Evolutionary conservation across 352 stramenopile species (phyloP), one percentile per base, ranked within the genome.

Genomic region (Phytophthora sp.): DNA sequence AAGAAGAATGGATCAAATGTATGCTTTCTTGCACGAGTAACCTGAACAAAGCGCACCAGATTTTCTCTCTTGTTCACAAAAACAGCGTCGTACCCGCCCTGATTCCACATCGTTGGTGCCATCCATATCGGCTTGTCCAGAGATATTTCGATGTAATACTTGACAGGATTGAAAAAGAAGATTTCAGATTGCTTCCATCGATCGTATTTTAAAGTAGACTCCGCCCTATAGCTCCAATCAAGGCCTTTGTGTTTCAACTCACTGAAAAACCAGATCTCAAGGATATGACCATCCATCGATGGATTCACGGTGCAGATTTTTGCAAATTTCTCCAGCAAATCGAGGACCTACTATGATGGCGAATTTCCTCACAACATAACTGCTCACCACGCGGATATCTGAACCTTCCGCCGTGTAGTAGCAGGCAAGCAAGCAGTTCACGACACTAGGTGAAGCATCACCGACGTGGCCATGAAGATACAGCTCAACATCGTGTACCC

Each of bases 61-160:
- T 59, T 50, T 20, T 27, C 23, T 41, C 3, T 20, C 41, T 58
- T 58, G 37, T 58, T 6, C n/a, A 58, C 12, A 7, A 58, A 41
- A 46, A 58, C 50, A 41, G 50, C 37, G 17, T 58, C 35, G 27
- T 44, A 54, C 5, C 30, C 31, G 5, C 15, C 46, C 10, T 34
- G 46, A 17, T 43, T 44, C 46, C 43, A 54, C n/a, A n/a, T n/a
- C n/a, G n/a, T n/a, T 54, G 46, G 46, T 3, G 31, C 46, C 46
- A 54, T 44, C 46, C 46, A 54, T 8, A 12, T 54, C n/a, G 31
- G 46, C 21, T 17, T 13, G n/a, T 37, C 31, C 17, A 54, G 15
- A 5, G 20, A 44, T 24, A 43, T 28, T 26, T n/a, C 46, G 15
- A 54, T 34, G n/a, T 3, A 13, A 17, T 4, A 32, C 46, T 34